Conservation (phyloP, 768 basidiomycete genomes). For the Collybiopsis confluens region DNA sequence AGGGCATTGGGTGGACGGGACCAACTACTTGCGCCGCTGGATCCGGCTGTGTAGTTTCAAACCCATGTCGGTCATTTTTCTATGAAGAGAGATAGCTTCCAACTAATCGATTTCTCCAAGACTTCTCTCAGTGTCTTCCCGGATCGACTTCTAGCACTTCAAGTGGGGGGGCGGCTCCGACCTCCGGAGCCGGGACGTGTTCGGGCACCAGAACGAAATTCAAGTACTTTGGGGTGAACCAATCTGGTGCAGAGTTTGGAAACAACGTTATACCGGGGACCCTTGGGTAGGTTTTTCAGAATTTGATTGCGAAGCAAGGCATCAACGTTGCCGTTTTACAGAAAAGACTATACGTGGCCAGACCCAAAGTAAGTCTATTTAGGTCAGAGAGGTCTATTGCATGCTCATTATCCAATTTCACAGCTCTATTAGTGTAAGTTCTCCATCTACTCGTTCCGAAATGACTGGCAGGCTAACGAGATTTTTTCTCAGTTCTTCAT, state of each 20-base stretch:
- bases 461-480: background rate
- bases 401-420: background rate
- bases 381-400: background rate
- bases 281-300: conserved; percentile 10
- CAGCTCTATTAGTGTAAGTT: conserved; percentile 31
- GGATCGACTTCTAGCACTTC: conserved; percentile 22
- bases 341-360: conserved; percentile 49
- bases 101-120: conserved; percentile 19
- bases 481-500: conserved; percentile 48
- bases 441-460: background rate
- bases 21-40: conserved; percentile 42
- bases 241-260: conserved; percentile 63
- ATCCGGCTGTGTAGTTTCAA: conserved; percentile 34
- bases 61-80: conserved; percentile 31
- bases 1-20: conserved; percentile 41
- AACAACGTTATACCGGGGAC: conserved; percentile 42
- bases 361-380: conserved; percentile 17
- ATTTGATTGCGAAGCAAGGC: too few relatives aligned
- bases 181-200: conserved; percentile 25
- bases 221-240: conserved; percentile 59
- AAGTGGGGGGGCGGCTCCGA: conserved; percentile 17
- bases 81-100: background rate
- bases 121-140: conserved; percentile 46
- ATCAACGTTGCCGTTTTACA: too few relatives aligned
- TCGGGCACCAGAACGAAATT: conserved; percentile 45